phyloP scores from a whole-genome alignment of 1,284 basidiomycete species.

The Boletellus dicymbophilus region DNA sequence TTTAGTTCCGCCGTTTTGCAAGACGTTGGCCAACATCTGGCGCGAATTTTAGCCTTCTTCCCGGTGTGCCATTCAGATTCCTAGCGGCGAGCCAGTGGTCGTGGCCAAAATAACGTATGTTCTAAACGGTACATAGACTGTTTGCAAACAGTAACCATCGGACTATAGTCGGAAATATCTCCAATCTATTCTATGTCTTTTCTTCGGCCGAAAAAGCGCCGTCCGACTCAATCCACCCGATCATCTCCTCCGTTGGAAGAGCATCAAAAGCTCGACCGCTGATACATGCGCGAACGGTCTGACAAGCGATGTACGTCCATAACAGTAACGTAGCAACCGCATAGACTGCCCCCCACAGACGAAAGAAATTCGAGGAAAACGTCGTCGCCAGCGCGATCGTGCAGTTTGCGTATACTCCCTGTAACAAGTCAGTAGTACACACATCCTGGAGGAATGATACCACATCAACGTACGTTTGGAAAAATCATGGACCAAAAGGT shows the following conservation, averaged over 20 bases:
- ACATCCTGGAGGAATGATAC: neutral
- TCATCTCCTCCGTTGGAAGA: slow-evolving; percentile 37
- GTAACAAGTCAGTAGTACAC: neutral
- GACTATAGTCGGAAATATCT: no score
- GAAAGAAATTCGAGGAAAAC: slow-evolving; percentile 55
- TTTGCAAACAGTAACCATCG: no score
- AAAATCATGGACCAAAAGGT: slow-evolving; percentile 63
- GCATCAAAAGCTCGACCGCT: slow-evolving; percentile 49
- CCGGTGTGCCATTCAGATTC: no score
- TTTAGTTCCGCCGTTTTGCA: no score
- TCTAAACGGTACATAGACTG: no score
- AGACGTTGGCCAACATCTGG: no score
- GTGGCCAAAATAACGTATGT: no score
- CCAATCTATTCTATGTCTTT: neutral
- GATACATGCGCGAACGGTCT: slow-evolving; percentile 41
- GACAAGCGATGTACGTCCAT: slow-evolving; percentile 53
- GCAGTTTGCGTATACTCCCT: slow-evolving; percentile 68
- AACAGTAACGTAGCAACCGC: slow-evolving; percentile 52
- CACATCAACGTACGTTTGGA: slow-evolving; percentile 49
- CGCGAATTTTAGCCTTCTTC: no score
- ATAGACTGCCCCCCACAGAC: slow-evolving; percentile 55
- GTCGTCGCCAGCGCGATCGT: slow-evolving; percentile 53
- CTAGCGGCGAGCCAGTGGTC: no score
- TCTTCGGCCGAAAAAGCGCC: neutral
- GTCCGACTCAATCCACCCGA: slow-evolving; percentile 9